A percentile compares a stretch with the other conserved stretches of the same genome.
These are phyloP conservation scores for Beauveria pseudobassiana DNA, from an alignment of 2,329 filamentous ascomycete species.

Conservation along the genomic window DNA sequence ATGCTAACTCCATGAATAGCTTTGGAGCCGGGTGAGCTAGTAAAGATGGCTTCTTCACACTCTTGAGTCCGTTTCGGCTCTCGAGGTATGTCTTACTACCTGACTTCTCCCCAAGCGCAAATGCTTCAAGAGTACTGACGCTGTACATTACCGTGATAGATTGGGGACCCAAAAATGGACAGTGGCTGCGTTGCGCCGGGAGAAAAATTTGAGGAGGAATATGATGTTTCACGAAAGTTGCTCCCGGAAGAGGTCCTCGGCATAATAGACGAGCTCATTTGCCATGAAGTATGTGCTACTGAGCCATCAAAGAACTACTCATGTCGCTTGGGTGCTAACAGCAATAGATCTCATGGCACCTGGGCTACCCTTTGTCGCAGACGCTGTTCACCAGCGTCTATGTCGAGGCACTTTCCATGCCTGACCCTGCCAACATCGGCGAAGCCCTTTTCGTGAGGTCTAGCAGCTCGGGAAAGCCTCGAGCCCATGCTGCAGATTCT, in stretches of 20 bases:
- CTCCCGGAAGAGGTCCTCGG: slow-evolving; percentile 77
- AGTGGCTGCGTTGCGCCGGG: slow-evolving; percentile 74
- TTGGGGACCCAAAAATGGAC: slow-evolving; percentile 99
- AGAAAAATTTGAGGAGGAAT: slow-evolving; percentile 76
- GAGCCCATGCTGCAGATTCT: slow-evolving; percentile 56
- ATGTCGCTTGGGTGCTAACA: not conserved
- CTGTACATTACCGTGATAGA: slow-evolving; percentile 46
- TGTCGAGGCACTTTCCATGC: slow-evolving; percentile 73
- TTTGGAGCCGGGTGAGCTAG: slow-evolving; percentile 69
- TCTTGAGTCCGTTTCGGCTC: slow-evolving; percentile 85
- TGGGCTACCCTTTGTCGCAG: slow-evolving; percentile 91
- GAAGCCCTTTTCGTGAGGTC: slow-evolving; percentile 55
- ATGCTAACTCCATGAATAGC: slow-evolving; percentile 40
- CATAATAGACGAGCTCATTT: slow-evolving; percentile 88
- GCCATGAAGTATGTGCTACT: slow-evolving; percentile 60
- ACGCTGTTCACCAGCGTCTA: slow-evolving; percentile 91
- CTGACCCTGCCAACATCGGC: slow-evolving; percentile 54
- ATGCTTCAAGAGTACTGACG: not conserved
- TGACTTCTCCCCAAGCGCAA: not conserved
- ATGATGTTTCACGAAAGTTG: slow-evolving; percentile 62
- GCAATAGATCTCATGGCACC: slow-evolving; percentile 83
- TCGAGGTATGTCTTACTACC: slow-evolving; percentile 49
- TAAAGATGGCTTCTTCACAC: slow-evolving; percentile 89
- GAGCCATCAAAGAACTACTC: too few relatives aligned
- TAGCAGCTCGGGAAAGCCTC: slow-evolving; percentile 22